Evolutionary conservation across 306 rosid species (phyloP).

Genomic region (Fragaria nilgerrensis): DNA sequence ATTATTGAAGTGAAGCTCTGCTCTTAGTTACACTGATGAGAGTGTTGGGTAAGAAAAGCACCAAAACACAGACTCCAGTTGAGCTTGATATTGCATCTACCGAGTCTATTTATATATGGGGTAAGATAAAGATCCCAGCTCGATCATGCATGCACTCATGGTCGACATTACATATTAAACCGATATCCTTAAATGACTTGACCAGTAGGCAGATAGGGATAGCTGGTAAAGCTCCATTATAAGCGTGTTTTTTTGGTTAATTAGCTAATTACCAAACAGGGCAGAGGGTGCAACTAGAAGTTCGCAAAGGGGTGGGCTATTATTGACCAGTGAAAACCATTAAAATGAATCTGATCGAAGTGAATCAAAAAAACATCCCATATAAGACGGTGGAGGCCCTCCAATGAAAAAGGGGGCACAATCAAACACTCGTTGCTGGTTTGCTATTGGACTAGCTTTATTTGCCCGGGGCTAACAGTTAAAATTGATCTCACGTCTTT

Average conservation of each 20-base stretch:
- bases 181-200: background rate
- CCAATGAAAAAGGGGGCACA: background rate
- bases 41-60: background rate
- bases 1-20: slow-evolving; percentile 16
- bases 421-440: background rate
- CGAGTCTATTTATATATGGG: background rate
- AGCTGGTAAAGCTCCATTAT: background rate
- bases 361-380: background rate
- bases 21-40: background rate
- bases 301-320: background rate
- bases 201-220: background rate
- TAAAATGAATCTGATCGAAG: background rate
- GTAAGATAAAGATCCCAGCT: background rate
- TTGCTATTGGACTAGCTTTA: background rate
- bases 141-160: background rate
- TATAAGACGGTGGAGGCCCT: background rate
- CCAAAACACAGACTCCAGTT: background rate
- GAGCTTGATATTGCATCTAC: background rate
- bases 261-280: background rate
- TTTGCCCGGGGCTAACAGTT: background rate
- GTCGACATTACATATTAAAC: background rate
- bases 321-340: background rate
- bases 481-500: background rate
- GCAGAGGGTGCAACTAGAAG: background rate
- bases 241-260: background rate